phyloP scores from a whole-genome alignment of 768 basidiomycete genomes.

The Mrakia blollopis region DNA sequence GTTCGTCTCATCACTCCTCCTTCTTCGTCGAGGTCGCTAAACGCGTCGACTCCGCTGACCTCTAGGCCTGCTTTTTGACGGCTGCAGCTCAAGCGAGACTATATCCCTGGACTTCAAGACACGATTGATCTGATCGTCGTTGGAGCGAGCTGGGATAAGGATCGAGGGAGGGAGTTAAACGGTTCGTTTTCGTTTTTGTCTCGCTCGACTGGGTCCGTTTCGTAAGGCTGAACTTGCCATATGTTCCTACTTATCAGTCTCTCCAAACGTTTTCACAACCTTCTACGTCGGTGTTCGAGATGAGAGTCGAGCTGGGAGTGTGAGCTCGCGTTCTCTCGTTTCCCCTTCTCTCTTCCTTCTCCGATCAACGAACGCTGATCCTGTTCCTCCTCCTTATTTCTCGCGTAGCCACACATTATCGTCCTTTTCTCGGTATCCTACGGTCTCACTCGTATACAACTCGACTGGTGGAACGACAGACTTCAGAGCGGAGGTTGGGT shows the following conservation, averaged over 20 bases:
- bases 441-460: slow-evolving; percentile 60
- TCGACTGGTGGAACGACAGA: slow-evolving; percentile 62
- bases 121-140: slow-evolving; percentile 70
- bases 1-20: slow-evolving; percentile 26
- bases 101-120: slow-evolving; percentile 79
- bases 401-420: slow-evolving; percentile 56
- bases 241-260: slow-evolving; percentile 51
- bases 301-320: background rate
- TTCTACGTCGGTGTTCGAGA: slow-evolving; percentile 64
- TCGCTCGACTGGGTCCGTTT: no score
- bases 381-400: background rate
- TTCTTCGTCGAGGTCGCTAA: background rate
- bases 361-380: background rate
- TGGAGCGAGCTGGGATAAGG: slow-evolving; percentile 73
- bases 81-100: slow-evolving; percentile 68
- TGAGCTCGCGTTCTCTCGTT: background rate
- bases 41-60: background rate
- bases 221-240: background rate
- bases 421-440: slow-evolving; percentile 73
- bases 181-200: slow-evolving; percentile 49
- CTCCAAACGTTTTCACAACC: slow-evolving; percentile 66
- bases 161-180: slow-evolving; percentile 67
- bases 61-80: background rate
- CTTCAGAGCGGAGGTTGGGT: slow-evolving; percentile 42
- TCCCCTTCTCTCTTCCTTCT: background rate